Conservation (phyloP, 1,284 basidiomycete species). For the Uromyces viciae-fabae region DNA sequence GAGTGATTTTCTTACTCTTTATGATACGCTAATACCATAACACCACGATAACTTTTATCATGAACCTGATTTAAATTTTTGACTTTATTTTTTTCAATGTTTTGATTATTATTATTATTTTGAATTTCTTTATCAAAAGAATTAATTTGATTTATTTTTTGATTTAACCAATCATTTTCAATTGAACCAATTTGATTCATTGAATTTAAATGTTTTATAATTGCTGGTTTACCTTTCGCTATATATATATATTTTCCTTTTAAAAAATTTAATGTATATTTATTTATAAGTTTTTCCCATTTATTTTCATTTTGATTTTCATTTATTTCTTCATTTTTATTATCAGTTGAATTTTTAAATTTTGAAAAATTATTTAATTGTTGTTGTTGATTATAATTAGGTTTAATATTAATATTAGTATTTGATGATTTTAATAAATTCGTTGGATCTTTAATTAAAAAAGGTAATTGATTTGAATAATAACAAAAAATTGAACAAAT, state of each 20-base stretch:
- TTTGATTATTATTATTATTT: too few relatives aligned
- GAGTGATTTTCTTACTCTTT: constrained; percentile 32
- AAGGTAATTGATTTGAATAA: constrained; percentile 29
- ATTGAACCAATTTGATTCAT: constrained; percentile 18
- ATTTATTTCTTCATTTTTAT: background rate
- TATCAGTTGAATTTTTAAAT: background rate
- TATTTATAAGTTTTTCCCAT: constrained; percentile 1
- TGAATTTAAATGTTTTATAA: constrained; percentile 6
- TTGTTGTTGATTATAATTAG: background rate
- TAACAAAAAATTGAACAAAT: constrained; percentile 31
- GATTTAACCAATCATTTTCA: constrained; percentile 25
- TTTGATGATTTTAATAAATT: background rate
- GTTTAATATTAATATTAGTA: too few relatives aligned
- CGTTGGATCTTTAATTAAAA: constrained; percentile 8
- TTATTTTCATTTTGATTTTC: background rate
- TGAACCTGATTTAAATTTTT: background rate
- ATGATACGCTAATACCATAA: constrained; percentile 25
- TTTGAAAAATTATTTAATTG: background rate
- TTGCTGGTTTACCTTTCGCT: constrained; percentile 15
- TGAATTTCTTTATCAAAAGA: too few relatives aligned
- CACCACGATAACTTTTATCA: constrained; percentile 20
- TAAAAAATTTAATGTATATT: constrained; percentile 8
- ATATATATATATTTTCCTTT: constrained; percentile 27
- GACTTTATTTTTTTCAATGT: background rate
- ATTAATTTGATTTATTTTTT: background rate